Evolutionary conservation across 2,329 filamentous ascomycete species (phyloP).

Genomic region (Fusarium sp.): DNA sequence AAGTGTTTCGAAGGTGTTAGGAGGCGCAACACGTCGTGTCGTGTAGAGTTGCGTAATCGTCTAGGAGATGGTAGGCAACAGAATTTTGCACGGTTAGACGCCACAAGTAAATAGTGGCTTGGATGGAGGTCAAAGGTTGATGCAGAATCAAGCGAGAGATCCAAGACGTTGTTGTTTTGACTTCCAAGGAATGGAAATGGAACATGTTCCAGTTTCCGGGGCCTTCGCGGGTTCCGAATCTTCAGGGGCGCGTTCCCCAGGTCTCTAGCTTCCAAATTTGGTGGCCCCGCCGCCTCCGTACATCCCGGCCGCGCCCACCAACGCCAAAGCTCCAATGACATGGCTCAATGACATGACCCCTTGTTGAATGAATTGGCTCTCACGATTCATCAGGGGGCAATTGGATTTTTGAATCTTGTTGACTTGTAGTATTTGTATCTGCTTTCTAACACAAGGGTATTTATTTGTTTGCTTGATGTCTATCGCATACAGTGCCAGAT

Average conservation of each 20-base stretch:
- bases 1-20: slow-evolving; percentile 19
- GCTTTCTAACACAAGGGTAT: slow-evolving; percentile 22
- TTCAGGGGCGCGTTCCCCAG: slow-evolving; percentile 33
- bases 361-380: neutral
- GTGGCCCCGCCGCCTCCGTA: slow-evolving; percentile 40
- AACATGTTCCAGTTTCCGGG: slow-evolving; percentile 22
- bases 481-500: slow-evolving; percentile 24
- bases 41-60: slow-evolving; percentile 24
- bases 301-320: slow-evolving; percentile 23
- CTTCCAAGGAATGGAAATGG: slow-evolving; percentile 22
- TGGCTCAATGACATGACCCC: slow-evolving; percentile 15
- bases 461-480: slow-evolving; percentile 18
- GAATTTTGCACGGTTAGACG: slow-evolving; percentile 7
- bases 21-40: slow-evolving; percentile 22
- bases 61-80: slow-evolving; percentile 15
- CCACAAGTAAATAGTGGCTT: slow-evolving; percentile 3
- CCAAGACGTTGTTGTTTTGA: slow-evolving; percentile 25
- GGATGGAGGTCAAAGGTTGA: neutral
- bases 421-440: slow-evolving; percentile 11
- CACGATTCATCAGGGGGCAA: neutral
- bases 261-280: slow-evolving; percentile 26
- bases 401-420: slow-evolving; percentile 7
- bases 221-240: slow-evolving; percentile 25
- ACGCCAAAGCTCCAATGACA: slow-evolving; percentile 18
- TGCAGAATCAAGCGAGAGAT: neutral